These are phyloP conservation scores for Nitzschia sp. DNA, from an alignment of 108 stramenopile species.

Conservation along the genomic window DNA sequence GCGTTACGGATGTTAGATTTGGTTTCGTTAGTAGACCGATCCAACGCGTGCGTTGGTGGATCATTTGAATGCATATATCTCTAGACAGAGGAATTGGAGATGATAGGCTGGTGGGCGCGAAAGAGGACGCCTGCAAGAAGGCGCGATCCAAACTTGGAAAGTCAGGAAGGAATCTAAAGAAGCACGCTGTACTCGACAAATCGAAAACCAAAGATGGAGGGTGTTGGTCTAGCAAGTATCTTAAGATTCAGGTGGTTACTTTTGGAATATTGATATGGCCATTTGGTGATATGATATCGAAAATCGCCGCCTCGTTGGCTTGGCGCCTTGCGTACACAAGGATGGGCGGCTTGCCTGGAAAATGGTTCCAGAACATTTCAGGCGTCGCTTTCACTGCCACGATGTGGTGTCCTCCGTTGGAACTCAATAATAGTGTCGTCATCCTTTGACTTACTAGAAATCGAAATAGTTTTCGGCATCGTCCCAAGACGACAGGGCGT, in stretches of 20 bases:
- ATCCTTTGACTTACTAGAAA: too few relatives aligned
- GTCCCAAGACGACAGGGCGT: too few relatives aligned
- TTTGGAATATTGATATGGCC: slow-evolving; percentile 13
- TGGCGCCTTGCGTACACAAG: too few relatives aligned
- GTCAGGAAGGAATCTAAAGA: neutral
- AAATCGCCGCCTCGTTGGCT: too few relatives aligned
- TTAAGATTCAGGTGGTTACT: slow-evolving; percentile 32
- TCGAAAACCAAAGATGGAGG: slow-evolving; percentile 13
- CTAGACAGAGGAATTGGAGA: slow-evolving; percentile 15
- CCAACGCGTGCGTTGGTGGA: neutral
- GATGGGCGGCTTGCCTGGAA: too few relatives aligned
- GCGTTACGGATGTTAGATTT: slow-evolving; percentile 34
- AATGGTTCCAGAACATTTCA: too few relatives aligned
- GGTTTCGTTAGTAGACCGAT: slow-evolving; percentile 24
- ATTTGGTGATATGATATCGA: too few relatives aligned
- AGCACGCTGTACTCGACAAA: slow-evolving; percentile 9
- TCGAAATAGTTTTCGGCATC: too few relatives aligned
- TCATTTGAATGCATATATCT: slow-evolving; percentile 15
- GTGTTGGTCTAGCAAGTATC: slow-evolving; percentile 28
- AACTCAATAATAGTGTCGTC: too few relatives aligned
- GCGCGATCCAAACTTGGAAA: slow-evolving; percentile 2
- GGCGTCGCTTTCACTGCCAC: too few relatives aligned
- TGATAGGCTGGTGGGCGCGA: slow-evolving; percentile 4
- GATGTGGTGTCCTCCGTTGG: too few relatives aligned
- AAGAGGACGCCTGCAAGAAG: slow-evolving; percentile 4